A percentile compares a stretch with the other conserved stretches of the same genome.
These are phyloP conservation scores for Rickenella mellea DNA, from an alignment of 768 basidiomycete species.

Conservation along the genomic window DNA sequence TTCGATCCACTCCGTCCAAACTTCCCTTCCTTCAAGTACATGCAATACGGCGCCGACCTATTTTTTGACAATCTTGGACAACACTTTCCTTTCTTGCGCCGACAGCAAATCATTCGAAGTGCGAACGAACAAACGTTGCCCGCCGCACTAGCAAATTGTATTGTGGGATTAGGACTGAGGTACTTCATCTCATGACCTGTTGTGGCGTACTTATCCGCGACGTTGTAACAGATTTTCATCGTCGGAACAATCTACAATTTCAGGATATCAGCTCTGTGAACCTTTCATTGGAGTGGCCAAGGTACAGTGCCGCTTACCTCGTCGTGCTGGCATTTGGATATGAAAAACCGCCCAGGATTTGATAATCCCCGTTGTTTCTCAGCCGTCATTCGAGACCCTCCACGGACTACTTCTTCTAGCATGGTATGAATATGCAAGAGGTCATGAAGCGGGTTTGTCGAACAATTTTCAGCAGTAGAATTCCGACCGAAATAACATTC, in stretches of 20 bases:
- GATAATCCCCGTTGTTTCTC: conserved; percentile 40
- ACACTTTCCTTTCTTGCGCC: conserved; percentile 64
- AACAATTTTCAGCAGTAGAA: conserved; percentile 23
- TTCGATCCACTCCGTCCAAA: conserved; percentile 62
- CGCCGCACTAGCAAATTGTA: conserved; percentile 25
- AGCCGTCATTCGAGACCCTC: conserved; percentile 57
- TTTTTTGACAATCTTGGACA: conserved; percentile 61
- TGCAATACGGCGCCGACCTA: conserved; percentile 61
- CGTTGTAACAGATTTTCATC: no score
- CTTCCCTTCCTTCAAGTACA: conserved; percentile 55
- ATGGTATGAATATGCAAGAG: conserved; percentile 68
- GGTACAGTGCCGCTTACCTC: conserved; percentile 28
- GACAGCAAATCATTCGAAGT: conserved; percentile 53
- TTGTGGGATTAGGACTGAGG: conserved; percentile 49
- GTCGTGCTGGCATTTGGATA: conserved; percentile 1
- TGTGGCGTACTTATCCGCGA: background rate
- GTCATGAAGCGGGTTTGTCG: conserved; percentile 37
- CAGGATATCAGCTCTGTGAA: conserved; percentile 6
- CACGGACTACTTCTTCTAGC: conserved; percentile 66
- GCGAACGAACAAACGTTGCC: conserved; percentile 39
- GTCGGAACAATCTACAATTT: no score
- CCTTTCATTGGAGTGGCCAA: conserved; percentile 50
- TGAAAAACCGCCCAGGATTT: conserved; percentile 31
- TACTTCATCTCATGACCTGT: conserved; percentile 17
- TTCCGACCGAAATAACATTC: background rate